Evolutionary conservation across 495 filamentous ascomycete species (phyloP), one percentile per base, ranked within the genome.

Genomic region (Tuber umbilicatum): DNA sequence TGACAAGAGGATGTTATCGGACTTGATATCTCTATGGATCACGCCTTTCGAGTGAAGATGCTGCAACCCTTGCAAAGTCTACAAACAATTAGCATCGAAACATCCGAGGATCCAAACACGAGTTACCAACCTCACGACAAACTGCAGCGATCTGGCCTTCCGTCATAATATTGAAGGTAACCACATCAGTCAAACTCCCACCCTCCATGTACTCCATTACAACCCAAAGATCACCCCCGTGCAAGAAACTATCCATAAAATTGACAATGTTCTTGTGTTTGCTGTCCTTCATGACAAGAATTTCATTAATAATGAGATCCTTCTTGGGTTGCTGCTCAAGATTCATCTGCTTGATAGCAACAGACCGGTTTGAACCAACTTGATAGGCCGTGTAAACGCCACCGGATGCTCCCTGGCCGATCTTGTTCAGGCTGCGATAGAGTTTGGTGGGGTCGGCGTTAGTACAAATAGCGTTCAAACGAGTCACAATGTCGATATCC

Each of bases 141-240:
- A 99, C 94, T 6, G 93, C 92, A 19, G 95, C 93, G 83, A 99
- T 99, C 84, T 99, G 95, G 14, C 91, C 92, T 83, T 99, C 95
- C 31, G 90, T 92, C 95, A 99, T 98, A 75, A 97, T 95, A 83
- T 99, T 99, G 84, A 95, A 98, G 17, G 94, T 98, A 50, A 99
- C 95, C 39, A 99, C 95, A 84, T 99, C 95, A 2, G 95, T 99
- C 83, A 99, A 85, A 85, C 93, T 97, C 45, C 95, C 95, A 69
- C 95, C 95, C 82, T 99, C 95, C 95, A 99, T 99, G 79, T 93
- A 99, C 83, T 99, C 95, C 95, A 99, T 99, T 40, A 98, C 93
- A 19, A 99, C 95, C 95, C 95, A 99, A 60, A 99, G 84, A 82
- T 99, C 95, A 31, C 94, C 89, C 5, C 88, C 87, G 50, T 94